Evolutionary conservation across 495 filamentous ascomycete genomes (phyloP).

Genomic region (Neurospora terricola): DNA sequence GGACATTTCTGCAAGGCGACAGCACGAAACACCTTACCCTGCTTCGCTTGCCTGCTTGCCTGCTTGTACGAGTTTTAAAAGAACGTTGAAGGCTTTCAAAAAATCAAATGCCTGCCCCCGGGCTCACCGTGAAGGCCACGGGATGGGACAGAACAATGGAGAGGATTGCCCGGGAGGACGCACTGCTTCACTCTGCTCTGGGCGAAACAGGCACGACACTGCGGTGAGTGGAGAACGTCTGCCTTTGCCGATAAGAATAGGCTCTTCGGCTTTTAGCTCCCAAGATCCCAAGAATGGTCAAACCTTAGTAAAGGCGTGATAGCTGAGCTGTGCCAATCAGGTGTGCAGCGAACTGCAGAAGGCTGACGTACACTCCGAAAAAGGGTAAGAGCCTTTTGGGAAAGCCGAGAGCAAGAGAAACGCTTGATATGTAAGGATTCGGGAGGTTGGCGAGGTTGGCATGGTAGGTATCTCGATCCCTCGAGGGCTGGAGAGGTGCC

Average conservation of each 20-base stretch:
- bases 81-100: not conserved
- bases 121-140: not conserved
- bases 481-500: not conserved
- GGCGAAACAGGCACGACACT: not conserved
- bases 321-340: slow-evolving; percentile 18
- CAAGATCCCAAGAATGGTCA: not conserved
- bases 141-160: not conserved
- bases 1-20: not conserved
- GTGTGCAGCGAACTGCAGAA: slow-evolving; percentile 19
- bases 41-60: not conserved
- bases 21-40: not conserved
- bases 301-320: not conserved
- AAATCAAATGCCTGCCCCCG: not conserved
- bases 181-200: not conserved
- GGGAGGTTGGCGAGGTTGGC: not conserved
- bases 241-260: not conserved
- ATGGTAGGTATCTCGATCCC: not conserved
- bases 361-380: slow-evolving; percentile 18
- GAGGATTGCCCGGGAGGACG: not conserved
- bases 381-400: slow-evolving; percentile 3
- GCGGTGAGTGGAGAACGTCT: not conserved
- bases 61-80: not conserved
- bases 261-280: not conserved
- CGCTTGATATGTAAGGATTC: not conserved
- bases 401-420: not conserved